Conservation (phyloP, 1,284 basidiomycete genomes). For the Irpex sp. region DNA sequence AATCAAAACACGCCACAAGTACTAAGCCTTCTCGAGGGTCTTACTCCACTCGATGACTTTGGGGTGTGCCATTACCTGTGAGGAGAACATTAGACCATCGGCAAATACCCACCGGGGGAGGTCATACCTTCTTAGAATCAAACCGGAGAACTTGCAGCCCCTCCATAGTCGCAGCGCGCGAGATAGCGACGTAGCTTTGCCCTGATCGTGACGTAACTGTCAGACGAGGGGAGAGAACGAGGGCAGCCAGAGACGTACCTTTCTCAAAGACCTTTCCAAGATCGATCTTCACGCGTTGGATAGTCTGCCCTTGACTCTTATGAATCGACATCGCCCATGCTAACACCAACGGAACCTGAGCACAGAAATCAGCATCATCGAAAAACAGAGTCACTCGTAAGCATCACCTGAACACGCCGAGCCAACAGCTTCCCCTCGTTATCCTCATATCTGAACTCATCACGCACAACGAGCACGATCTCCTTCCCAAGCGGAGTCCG, state of each 20-base stretch:
- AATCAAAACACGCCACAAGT: too few species aligned
- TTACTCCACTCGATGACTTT: constrained; percentile 68
- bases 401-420: constrained; percentile 53
- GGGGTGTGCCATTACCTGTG: constrained; percentile 64
- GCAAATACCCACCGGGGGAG: background rate
- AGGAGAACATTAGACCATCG: background rate
- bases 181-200: constrained; percentile 95
- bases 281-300: constrained; percentile 84
- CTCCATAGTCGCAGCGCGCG: constrained; percentile 89
- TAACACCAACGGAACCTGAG: constrained; percentile 76
- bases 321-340: constrained; percentile 95
- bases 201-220: constrained; percentile 30
- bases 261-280: constrained; percentile 85
- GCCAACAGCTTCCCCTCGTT: constrained; percentile 36
- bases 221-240: background rate
- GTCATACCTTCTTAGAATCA: constrained; percentile 64
- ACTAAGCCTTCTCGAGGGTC: constrained; percentile 39
- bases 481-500: constrained; percentile 59
- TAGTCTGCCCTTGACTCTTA: constrained; percentile 89
- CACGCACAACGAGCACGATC: constrained; percentile 46
- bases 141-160: constrained; percentile 92
- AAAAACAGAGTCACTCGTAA: constrained; percentile 16
- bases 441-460: constrained; percentile 44
- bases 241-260: constrained; percentile 39
- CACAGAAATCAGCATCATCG: background rate